Evolutionary conservation across 768 basidiomycete species (phyloP), one percentile per base, ranked within the genome.

Genomic region (Tulasnella sp.): DNA sequence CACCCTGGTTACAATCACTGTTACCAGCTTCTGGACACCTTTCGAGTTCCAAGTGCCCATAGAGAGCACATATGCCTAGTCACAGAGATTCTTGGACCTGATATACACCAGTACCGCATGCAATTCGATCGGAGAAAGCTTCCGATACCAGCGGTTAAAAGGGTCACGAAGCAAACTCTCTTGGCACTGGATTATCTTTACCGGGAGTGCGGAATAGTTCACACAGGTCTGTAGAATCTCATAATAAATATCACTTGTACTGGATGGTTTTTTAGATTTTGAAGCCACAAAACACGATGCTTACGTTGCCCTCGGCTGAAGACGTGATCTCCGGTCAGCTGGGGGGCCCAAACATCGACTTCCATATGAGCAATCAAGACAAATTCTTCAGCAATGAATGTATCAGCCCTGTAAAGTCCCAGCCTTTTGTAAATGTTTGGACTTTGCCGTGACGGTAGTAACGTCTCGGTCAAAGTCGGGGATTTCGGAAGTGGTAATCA

Each of bases 101-200:
- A 59, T n/a, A 7, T 59, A 2, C 6, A 26, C 29, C 5, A 11
- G 5, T 29, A 59, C 26, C 9, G 26, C 22, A 22, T 12, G 22
- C 52, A 22, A 12, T 32, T 59, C 52, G 16, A 59, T 5, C 52
- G 52, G 14, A 22, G 64, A 34, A 36, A 12, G 22, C 17, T 65
- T n/a, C 35, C 64, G 3, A 9, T 22, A 5, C 35, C 5, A 5
- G 34, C 64, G 0, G 64, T 12, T 9, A 75, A 77, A 68, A 62
- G 70, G 36, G 75, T 80, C 36, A 73, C 77, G 37, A 78, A 77
- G 59, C 80, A 80, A 69, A 37, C 74, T 8, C 75, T 80, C 37
- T 76, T 79, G 22, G 78, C 78, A 7, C 73, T 78, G 7, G 76
- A 77, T 62, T 80, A 78, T 70, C 76, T 79, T 59, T 79, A 80